phyloP scores from a whole-genome alignment of 116 monocot genomes.

The Phalaenopsis hybrid region DNA sequence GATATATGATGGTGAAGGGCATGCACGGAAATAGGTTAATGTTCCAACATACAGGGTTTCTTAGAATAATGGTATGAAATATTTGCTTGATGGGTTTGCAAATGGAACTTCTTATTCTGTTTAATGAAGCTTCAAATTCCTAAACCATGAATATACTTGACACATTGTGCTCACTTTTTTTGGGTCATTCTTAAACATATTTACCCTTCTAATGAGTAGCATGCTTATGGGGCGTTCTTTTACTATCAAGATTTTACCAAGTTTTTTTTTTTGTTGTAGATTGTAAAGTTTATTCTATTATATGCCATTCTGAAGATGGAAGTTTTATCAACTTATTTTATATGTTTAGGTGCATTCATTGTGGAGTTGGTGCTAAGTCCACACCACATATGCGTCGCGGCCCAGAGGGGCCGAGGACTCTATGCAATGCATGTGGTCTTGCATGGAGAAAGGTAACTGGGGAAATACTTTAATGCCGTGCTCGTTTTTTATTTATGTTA shows the following conservation, averaged over 20 bases:
- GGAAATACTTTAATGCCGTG: not conserved
- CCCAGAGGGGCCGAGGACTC: slow-evolving; percentile 31
- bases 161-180: not conserved
- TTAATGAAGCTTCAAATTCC: not conserved
- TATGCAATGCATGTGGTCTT: slow-evolving; percentile 42
- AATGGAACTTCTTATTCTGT: not conserved
- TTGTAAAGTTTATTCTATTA: not conserved
- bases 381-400: slow-evolving; percentile 40
- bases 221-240: not conserved
- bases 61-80: not conserved
- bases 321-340: not conserved
- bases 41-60: not conserved
- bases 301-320: not conserved
- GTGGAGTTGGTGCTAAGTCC: slow-evolving; percentile 30
- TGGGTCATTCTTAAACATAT: not conserved
- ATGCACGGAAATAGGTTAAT: not conserved
- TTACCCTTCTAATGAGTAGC: not conserved
- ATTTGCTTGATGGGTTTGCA: not conserved
- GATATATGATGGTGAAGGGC: too few species aligned
- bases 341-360: slow-evolving; percentile 21
- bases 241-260: not conserved
- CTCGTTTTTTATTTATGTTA: not conserved
- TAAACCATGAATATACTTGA: not conserved
- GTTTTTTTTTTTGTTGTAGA: not conserved
- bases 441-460: slow-evolving; percentile 35